phyloP scores from a whole-genome alignment of 2,329 filamentous ascomycete species.

The Hymenoscyphus scutula region DNA sequence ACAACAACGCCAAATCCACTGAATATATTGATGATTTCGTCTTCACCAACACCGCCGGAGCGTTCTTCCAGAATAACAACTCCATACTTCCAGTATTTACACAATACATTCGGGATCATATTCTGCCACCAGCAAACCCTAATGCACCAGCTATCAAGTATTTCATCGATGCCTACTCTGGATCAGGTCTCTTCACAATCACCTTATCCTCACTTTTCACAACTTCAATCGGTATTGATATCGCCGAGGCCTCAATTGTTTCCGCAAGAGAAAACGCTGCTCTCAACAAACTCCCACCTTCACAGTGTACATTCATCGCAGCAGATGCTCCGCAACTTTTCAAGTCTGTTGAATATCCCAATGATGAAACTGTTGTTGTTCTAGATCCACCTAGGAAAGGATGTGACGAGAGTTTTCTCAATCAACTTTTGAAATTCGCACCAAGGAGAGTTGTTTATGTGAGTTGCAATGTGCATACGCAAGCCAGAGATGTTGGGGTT shows the following conservation, averaged over 20 bases:
- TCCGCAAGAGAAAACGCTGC: slow-evolving; percentile 76
- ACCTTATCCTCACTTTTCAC: slow-evolving; percentile 84
- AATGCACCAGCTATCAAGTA: slow-evolving; percentile 61
- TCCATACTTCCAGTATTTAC: slow-evolving; percentile 89
- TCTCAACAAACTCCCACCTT: slow-evolving; percentile 66
- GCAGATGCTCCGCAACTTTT: slow-evolving; percentile 86
- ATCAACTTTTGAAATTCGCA: slow-evolving; percentile 74
- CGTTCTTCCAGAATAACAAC: slow-evolving; percentile 99
- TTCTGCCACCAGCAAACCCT: slow-evolving; percentile 54
- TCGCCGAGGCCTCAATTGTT: slow-evolving; percentile 73
- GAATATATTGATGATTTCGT: slow-evolving; percentile 81
- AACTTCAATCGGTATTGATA: slow-evolving; percentile 85
- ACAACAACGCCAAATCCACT: slow-evolving; percentile 76
- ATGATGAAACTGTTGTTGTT: slow-evolving; percentile 86
- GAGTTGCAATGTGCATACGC: slow-evolving; percentile 96
- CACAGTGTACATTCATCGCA: slow-evolving; percentile 79
- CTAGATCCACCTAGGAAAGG: slow-evolving; percentile 97
- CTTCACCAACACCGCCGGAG: slow-evolving; percentile 88
- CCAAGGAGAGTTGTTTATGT: slow-evolving; percentile 87
- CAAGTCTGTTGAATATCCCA: slow-evolving; percentile 67
- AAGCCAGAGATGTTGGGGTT: slow-evolving; percentile 88
- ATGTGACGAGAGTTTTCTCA: slow-evolving; percentile 80
- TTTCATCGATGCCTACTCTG: slow-evolving; percentile 96
- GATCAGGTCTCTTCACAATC: slow-evolving; percentile 95
- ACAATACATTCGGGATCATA: slow-evolving; percentile 77